phyloP scores from a whole-genome alignment of 495 filamentous ascomycete species.

The Letharia lupina region DNA sequence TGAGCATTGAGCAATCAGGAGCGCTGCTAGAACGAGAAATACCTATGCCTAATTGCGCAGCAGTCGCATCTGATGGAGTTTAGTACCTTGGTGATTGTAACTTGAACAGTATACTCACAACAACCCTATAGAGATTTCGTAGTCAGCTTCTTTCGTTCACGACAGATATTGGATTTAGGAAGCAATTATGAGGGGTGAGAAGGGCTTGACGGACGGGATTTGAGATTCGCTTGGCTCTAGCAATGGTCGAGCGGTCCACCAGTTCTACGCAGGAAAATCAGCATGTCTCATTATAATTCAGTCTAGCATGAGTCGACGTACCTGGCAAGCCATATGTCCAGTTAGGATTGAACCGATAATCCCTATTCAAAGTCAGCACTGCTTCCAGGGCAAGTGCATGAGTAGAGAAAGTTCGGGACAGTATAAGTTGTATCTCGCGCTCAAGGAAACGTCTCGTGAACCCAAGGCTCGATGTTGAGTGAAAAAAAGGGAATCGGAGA shows the following conservation, averaged over 20 bases:
- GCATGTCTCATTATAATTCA: neutral
- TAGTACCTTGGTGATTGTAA: neutral
- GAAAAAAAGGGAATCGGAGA: too few relatives aligned
- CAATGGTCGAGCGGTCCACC: constrained; percentile 65
- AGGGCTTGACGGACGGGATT: constrained; percentile 81
- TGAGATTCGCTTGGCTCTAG: constrained; percentile 75
- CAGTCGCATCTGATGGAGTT: constrained; percentile 51
- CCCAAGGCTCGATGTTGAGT: neutral
- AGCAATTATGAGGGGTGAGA: neutral
- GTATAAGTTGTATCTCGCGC: neutral
- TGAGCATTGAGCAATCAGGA: neutral
- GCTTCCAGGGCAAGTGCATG: neutral
- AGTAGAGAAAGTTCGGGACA: neutral
- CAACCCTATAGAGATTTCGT: neutral
- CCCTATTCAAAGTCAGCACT: constrained; percentile 25
- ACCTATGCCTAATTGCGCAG: constrained; percentile 66
- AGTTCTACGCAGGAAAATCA: constrained; percentile 44
- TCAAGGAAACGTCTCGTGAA: neutral
- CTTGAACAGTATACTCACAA: neutral
- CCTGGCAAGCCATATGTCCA: constrained; percentile 92
- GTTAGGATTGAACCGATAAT: constrained; percentile 81
- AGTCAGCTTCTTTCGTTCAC: neutral
- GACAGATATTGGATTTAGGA: neutral
- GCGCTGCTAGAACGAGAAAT: neutral
- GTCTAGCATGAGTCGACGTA: neutral